Percentiles rank a stretch among this genome's conserved stretches.
Evolutionary conservation across 1,284 basidiomycete genomes (phyloP).

Genomic region (Cutaneotrichosporon dermatis): DNA sequence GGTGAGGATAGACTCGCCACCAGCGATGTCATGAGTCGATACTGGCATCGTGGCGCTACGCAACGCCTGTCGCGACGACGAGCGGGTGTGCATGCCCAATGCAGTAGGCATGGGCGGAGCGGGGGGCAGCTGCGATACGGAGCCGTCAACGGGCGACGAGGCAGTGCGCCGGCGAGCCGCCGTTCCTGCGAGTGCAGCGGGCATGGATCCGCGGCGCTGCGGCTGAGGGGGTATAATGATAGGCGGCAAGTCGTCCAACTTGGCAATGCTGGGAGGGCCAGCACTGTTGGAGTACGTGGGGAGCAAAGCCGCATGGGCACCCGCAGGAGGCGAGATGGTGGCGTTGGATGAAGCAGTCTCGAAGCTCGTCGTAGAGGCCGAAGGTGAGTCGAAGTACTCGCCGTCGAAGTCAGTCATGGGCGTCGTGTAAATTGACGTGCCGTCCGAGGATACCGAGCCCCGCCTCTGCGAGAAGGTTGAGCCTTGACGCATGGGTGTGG

Average conservation of each 20-base stretch:
- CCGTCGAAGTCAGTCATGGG: conserved; percentile 3
- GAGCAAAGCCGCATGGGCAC: neutral
- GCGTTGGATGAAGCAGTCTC: conserved; percentile 4
- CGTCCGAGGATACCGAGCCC: neutral
- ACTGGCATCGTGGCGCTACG: neutral
- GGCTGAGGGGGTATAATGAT: neutral
- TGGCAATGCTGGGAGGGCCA: neutral
- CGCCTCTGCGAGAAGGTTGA: neutral
- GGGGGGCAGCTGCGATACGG: neutral
- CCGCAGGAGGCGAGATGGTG: neutral
- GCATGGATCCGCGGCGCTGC: neutral
- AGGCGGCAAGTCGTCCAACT: neutral
- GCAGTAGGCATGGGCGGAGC: neutral
- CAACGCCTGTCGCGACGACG: neutral
- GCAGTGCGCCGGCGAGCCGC: conserved; percentile 1
- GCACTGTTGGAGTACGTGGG: neutral
- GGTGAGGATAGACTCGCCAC: neutral
- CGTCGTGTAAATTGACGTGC: conserved; percentile 2
- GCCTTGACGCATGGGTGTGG: neutral
- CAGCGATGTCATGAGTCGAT: neutral
- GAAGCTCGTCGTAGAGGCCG: conserved; percentile 5
- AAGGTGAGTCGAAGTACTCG: conserved; percentile 1
- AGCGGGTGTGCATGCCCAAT: neutral
- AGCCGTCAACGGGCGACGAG: neutral
- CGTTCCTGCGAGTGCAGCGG: neutral